Evolutionary conservation across 129 eudicot genomes (phyloP).

Genomic region (Lactuca saligna): DNA sequence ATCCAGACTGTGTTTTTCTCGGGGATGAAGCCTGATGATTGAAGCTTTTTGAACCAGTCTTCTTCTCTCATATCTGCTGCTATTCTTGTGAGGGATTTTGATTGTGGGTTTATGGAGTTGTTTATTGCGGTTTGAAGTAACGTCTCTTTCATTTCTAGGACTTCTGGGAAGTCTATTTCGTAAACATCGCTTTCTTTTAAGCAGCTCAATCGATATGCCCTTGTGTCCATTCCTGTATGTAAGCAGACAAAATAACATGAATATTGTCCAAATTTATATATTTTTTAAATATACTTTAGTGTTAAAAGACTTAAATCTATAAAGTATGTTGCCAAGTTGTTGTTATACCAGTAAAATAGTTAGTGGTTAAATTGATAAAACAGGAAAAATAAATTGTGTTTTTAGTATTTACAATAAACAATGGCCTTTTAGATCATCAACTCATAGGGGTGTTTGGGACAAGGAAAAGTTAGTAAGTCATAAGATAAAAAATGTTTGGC

Average conservation of each 20-base stretch:
- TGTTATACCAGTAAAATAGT: too few species aligned
- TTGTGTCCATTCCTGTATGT: constrained; percentile 93
- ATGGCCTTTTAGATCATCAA: too few species aligned
- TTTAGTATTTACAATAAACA: too few species aligned
- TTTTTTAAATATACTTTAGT: too few species aligned
- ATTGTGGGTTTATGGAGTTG: constrained; percentile 43
- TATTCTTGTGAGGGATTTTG: constrained; percentile 74
- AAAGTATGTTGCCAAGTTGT: neutral
- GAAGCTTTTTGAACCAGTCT: constrained; percentile 89
- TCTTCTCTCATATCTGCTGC: constrained; percentile 73
- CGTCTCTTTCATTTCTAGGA: constrained; percentile 74
- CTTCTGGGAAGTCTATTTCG: constrained; percentile 88
- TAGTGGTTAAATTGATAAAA: too few species aligned
- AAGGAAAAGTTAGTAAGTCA: too few species aligned
- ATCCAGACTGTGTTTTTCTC: constrained; percentile 84
- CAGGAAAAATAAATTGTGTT: too few species aligned
- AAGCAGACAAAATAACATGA: neutral
- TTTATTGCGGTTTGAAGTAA: constrained; percentile 64
- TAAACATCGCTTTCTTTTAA: constrained; percentile 74
- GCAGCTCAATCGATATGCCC: constrained; percentile 80
- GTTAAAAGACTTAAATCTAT: neutral
- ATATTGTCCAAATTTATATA: too few species aligned
- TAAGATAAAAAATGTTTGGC: too few species aligned
- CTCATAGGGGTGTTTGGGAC: too few species aligned
- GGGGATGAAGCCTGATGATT: constrained; percentile 70